These are phyloP conservation scores for Podospora anserina DNA, from an alignment of 495 filamentous ascomycete species.

Conservation along the genomic window DNA sequence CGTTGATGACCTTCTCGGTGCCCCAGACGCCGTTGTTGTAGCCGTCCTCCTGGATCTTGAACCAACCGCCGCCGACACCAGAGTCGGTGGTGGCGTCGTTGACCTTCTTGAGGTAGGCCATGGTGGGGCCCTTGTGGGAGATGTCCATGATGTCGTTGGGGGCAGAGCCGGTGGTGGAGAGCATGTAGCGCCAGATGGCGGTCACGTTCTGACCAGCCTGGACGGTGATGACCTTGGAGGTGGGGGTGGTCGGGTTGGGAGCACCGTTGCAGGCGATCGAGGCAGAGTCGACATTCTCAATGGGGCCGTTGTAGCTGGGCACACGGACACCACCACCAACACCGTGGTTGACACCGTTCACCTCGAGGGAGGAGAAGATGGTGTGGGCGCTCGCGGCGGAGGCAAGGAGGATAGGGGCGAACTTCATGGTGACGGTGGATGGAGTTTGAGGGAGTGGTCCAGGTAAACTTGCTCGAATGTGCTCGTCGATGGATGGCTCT, in stretches of 20 bases:
- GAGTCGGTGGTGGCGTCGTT: constrained; percentile 40
- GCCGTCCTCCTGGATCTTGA: constrained; percentile 51
- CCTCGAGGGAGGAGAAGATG: constrained; percentile 34
- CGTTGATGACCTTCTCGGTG: constrained; percentile 45
- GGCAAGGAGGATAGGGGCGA: constrained; percentile 28
- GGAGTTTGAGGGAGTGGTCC: background rate
- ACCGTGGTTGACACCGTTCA: constrained; percentile 31
- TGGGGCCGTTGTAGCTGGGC: constrained; percentile 43
- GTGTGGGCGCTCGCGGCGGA: constrained; percentile 32
- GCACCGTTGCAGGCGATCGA: constrained; percentile 54
- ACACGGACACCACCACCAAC: constrained; percentile 29
- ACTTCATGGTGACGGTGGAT: constrained; percentile 25
- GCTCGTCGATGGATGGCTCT: constrained; percentile 4
- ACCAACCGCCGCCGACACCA: constrained; percentile 47
- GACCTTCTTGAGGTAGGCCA: constrained; percentile 53
- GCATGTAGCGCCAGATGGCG: constrained; percentile 50
- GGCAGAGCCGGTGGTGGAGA: constrained; percentile 36
- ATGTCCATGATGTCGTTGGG: constrained; percentile 48
- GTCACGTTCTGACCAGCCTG: constrained; percentile 30
- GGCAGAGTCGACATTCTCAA: constrained; percentile 50
- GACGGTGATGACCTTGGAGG: constrained; percentile 36
- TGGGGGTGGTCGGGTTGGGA: constrained; percentile 49
- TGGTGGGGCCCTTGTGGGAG: constrained; percentile 43
- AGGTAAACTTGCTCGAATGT: constrained; percentile 8
- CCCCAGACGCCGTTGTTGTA: constrained; percentile 42